Evolutionary conservation across 2,329 filamentous ascomycete species (phyloP).

Genomic region (Albophoma yamanashiensis): DNA sequence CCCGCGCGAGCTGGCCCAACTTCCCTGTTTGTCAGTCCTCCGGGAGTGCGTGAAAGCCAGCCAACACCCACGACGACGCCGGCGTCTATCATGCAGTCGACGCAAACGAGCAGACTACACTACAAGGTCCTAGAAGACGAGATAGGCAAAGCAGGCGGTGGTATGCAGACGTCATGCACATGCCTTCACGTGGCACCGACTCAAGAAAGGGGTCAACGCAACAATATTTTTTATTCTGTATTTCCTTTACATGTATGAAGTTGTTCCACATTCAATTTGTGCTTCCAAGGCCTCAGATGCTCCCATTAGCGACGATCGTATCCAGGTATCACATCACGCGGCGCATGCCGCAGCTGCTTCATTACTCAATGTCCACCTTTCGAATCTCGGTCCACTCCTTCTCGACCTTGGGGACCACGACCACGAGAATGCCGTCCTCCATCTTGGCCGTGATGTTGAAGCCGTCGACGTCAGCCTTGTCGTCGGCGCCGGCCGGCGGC

Average conservation of each 20-base stretch:
- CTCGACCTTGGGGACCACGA: slow-evolving; percentile 68
- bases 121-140: no score
- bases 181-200: neutral
- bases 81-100: neutral
- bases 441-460: slow-evolving; percentile 63
- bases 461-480: slow-evolving; percentile 51
- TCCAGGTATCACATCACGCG: neutral
- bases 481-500: slow-evolving; percentile 29
- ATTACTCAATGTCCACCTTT: slow-evolving; percentile 45
- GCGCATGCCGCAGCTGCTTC: neutral
- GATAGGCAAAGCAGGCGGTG: no score
- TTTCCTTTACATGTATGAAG: neutral
- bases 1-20: neutral
- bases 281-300: neutral
- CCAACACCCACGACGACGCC: neutral
- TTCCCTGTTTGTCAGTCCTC: neutral
- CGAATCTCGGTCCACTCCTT: slow-evolving; percentile 54
- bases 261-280: neutral
- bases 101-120: neutral
- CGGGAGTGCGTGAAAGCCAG: neutral
- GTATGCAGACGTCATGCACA: neutral
- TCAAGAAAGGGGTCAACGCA: no score
- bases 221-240: neutral
- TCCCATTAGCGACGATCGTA: neutral
- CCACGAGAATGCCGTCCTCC: slow-evolving; percentile 64